Percentiles rank a stretch among this genome's conserved stretches.
Conservation (phyloP, 148 eudicot species). For the Silene uniflora region DNA sequence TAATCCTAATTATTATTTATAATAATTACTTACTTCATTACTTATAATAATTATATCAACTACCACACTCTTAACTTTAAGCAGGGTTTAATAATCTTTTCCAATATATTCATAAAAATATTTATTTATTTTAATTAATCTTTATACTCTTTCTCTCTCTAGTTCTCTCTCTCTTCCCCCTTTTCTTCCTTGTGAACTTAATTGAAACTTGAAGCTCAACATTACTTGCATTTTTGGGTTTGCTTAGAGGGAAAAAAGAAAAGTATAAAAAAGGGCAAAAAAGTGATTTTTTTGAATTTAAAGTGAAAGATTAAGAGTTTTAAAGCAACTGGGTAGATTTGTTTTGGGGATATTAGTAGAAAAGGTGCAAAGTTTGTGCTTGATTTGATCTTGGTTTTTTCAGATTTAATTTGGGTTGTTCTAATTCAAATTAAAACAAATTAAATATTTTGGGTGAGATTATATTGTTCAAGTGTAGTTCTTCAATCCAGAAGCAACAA, state of each 20-base stretch:
- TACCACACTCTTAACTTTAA: constrained; percentile 5
- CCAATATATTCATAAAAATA: no score
- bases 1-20: no score
- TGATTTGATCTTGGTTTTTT: constrained; percentile 9
- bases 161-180: not conserved
- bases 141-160: constrained; percentile 15
- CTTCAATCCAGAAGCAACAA: constrained; percentile 26
- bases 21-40: no score
- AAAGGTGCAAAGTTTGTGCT: constrained; percentile 16
- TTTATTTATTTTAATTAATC: not conserved
- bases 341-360: constrained; percentile 14
- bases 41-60: not conserved
- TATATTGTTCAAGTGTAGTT: constrained; percentile 2
- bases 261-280: not conserved
- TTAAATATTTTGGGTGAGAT: constrained; percentile 8
- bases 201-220: constrained; percentile 10
- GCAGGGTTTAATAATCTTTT: constrained; percentile 20
- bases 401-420: constrained; percentile 17
- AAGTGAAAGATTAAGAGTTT: constrained; percentile 12
- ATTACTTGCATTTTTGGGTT: constrained; percentile 28
- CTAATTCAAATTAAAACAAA: not conserved
- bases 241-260: not conserved
- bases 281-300: not conserved
- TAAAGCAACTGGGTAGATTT: constrained; percentile 23
- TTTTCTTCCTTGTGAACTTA: not conserved